Base-by-base conservation (phyloP, 2,329 filamentous ascomycete species). In the Botrytis cinerea region DNA sequence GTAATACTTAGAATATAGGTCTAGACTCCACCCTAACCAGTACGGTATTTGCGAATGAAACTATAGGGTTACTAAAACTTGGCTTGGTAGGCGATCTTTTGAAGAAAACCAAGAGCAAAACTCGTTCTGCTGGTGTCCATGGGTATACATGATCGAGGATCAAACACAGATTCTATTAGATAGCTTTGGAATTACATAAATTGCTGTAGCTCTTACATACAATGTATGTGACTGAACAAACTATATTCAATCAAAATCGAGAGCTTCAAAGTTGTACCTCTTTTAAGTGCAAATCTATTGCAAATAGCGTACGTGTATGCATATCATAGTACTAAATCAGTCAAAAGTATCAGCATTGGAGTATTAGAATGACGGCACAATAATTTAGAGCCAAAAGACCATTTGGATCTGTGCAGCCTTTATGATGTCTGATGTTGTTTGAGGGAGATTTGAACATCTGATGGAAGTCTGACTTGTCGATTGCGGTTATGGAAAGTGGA, bases 11-110 rank as follows among this genome's bases (percentile, higher is more conserved):
- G 28, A 20, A 38, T 8, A 32, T 35, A 57, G 35, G 35, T 32
- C 48, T 68, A 68, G 48, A 54, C 35, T 68, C 25, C 25, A 57
- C 28, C 43, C 18, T 28, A 54, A 35, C 64, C 51, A 68, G 66
- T 43, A 10, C 20, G 35, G 35, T 48, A 43, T 46, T 54, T 40
- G n/a, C 28, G 18, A n/a, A 40, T 67, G 25, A 28, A 9, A 40
- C 66, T 57, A 68, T 16, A 10, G 5, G 18, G 35, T 43, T 25
- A n/a, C 18, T 68, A 43, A 68, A 18, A 35, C n/a, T 57, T 57
- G 32, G 22, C n/a, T 57, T 57, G 28, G 22, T 14, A 6, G 28
- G 4, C n/a, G 16, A 57, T 43, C 28, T 32, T 32, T 22, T 20
- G 9, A 32, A 40, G 16, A 25, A 43, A 25, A 4, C n/a, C 9